Evolutionary conservation across 148 eudicot genomes (phyloP).

Genomic region (Chenopodium suecicum): DNA sequence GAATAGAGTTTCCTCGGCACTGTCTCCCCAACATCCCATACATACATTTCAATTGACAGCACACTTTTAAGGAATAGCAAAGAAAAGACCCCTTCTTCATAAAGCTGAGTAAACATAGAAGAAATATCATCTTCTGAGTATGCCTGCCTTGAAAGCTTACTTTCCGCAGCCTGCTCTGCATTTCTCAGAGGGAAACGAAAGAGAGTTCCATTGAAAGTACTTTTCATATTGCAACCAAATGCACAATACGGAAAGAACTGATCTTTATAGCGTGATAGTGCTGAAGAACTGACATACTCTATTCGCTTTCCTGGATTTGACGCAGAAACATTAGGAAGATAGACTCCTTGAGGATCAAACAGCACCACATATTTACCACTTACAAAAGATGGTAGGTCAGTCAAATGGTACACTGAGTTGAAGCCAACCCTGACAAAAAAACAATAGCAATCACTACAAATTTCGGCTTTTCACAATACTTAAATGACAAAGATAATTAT

Average conservation of each 20-base stretch:
- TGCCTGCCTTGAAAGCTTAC: conserved; percentile 95
- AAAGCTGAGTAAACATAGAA: conserved; percentile 80
- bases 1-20: conserved; percentile 75
- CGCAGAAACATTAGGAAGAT: conserved; percentile 89
- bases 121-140: conserved; percentile 79
- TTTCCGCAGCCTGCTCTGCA: conserved; percentile 81
- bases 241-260: conserved; percentile 93
- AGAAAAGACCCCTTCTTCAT: conserved; percentile 82
- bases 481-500: background rate
- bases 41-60: conserved; percentile 77
- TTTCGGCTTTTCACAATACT: conserved; percentile 7
- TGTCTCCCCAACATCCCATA: conserved; percentile 75
- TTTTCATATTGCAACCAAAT: conserved; percentile 94
- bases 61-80: conserved; percentile 87
- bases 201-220: conserved; percentile 79
- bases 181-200: conserved; percentile 98
- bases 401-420: conserved; percentile 97
- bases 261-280: conserved; percentile 73
- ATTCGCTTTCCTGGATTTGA: conserved; percentile 98
- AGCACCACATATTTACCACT: conserved; percentile 90
- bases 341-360: conserved; percentile 95
- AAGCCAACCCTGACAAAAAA: conserved; percentile 79
- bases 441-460: conserved; percentile 22
- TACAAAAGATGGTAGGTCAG: conserved; percentile 98
- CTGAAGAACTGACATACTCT: conserved; percentile 86